Evolutionary conservation across 805 yeast species (phyloP).

Genomic region (Candida adriatica): DNA sequence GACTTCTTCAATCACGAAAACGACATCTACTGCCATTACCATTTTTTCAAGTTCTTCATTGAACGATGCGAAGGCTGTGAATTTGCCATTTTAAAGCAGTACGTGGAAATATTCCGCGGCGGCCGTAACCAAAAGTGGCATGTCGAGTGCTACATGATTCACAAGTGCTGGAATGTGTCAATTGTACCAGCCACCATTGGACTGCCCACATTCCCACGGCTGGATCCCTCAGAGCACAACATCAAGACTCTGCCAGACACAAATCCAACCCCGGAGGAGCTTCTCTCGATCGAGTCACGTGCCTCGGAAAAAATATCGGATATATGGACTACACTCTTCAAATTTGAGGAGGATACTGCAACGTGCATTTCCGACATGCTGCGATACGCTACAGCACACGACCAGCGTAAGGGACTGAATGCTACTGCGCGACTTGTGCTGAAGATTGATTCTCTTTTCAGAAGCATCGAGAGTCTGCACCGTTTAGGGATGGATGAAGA

Average conservation of each 20-base stretch:
- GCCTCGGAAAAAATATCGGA: constrained; percentile 53
- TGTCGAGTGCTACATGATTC: constrained; percentile 97
- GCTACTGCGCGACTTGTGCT: constrained; percentile 68
- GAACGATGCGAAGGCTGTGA: constrained; percentile 91
- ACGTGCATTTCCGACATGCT: constrained; percentile 88
- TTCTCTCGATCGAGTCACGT: constrained; percentile 52
- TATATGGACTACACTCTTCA: constrained; percentile 83
- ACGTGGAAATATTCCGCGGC: constrained; percentile 86
- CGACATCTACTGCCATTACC: constrained; percentile 83
- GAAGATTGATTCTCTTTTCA: constrained; percentile 70
- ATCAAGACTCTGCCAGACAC: constrained; percentile 21
- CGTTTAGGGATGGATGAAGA: constrained; percentile 20
- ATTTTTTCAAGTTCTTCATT: constrained; percentile 81
- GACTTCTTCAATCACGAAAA: constrained; percentile 85
- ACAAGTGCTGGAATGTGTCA: constrained; percentile 91
- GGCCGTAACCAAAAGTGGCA: constrained; percentile 97
- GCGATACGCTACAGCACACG: constrained; percentile 69
- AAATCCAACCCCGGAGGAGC: constrained; percentile 38
- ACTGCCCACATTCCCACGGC: constrained; percentile 26
- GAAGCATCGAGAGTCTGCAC: constrained; percentile 55
- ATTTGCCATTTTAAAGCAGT: constrained; percentile 86
- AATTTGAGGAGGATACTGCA: constrained; percentile 87
- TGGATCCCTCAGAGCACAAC: constrained; percentile 21
- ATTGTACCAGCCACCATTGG: constrained; percentile 58
- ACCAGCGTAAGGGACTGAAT: constrained; percentile 57